Evolutionary conservation across 805 yeast species (phyloP), one percentile per base, ranked within the genome.

Genomic region (Spathaspora boniae): DNA sequence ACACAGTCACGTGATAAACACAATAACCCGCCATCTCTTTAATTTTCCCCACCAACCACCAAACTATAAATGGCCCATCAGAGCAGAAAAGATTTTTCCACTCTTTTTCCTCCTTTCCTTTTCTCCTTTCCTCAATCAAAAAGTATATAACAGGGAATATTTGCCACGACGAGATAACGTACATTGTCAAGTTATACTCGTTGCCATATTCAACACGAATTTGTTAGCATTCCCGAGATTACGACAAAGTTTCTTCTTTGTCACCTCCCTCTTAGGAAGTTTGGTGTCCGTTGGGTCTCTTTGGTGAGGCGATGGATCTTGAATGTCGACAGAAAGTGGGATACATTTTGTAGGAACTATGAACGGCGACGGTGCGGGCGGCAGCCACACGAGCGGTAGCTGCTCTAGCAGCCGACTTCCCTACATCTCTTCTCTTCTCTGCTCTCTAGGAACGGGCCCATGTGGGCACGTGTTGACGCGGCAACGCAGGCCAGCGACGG

Each of bases 151-250:
- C 52, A 68, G 81, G 76, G 78, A 73, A 64, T 63, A 65, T 71
- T 72, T 76, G 82, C 82, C 82, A 76, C 82, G 82, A 65, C 80
- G 80, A 62, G 72, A 60, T 70, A 68, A 73, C 69, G 76, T 60
- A 69, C 26, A 69, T 67, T 66, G 67, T 71, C 79, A 73, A 74
- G 78, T 74, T 70, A 68, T 64, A 60, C 66, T 60, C 80, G 80
- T 75, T 76, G 82, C 82, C 82, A 76, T 74, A 61, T 66, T 24
- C 50, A 40, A 15, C 22, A 54, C 52, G 57, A 58, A 46, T 50
- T 51, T 46, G 51, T 55, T 51, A 44, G 50, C 57, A 56, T 66
- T 75, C 76, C 80, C 80, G 61, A 76, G 78, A 76, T 41, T 41
- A 63, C 52, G 24, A 6, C 4, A 33, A 41, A n/a, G n/a, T n/a